Conservation (phyloP, 768 basidiomycete genomes). For the Suillus paluster region DNA sequence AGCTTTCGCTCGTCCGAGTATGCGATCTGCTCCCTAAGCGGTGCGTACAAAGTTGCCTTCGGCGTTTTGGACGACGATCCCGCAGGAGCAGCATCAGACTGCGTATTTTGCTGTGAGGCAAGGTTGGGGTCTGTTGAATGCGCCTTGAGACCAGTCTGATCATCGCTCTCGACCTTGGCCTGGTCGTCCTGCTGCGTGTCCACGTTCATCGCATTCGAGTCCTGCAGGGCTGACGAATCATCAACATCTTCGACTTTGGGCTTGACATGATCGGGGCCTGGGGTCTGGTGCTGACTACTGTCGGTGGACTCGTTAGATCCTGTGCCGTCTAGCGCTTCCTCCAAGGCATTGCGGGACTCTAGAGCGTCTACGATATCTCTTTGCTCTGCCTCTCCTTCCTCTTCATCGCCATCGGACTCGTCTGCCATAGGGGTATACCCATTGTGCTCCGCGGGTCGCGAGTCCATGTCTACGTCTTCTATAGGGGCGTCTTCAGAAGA, state of each 20-base stretch:
- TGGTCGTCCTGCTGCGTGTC: slow-evolving; percentile 32
- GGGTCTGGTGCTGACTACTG: slow-evolving; percentile 38
- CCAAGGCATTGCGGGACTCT: slow-evolving; percentile 55
- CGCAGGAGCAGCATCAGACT: slow-evolving; percentile 30
- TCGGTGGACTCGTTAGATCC: slow-evolving; percentile 39
- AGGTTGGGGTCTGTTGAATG: slow-evolving; percentile 62
- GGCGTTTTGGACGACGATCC: slow-evolving; percentile 41
- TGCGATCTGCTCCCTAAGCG: slow-evolving; percentile 62
- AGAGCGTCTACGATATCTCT: slow-evolving; percentile 62
- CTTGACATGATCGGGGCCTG: slow-evolving; percentile 35
- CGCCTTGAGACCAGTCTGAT: slow-evolving; percentile 50
- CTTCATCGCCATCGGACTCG: slow-evolving; percentile 61
- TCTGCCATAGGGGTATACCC: slow-evolving; percentile 21
- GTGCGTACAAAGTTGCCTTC: slow-evolving; percentile 54
- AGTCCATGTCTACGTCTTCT: slow-evolving; percentile 38
- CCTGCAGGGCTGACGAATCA: slow-evolving; percentile 48
- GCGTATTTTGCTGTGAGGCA: slow-evolving; percentile 44
- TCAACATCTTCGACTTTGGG: slow-evolving; percentile 64
- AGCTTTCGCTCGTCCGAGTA: slow-evolving; percentile 46
- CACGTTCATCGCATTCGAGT: slow-evolving; percentile 38
- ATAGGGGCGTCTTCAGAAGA: slow-evolving; percentile 39
- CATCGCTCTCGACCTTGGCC: slow-evolving; percentile 30
- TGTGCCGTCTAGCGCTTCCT: slow-evolving; percentile 58
- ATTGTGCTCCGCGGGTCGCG: slow-evolving; percentile 12
- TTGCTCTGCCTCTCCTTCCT: slow-evolving; percentile 60